These are phyloP conservation scores for Stromatinia cepivora DNA, from an alignment of 2,329 filamentous ascomycete genomes.

Conservation along the genomic window DNA sequence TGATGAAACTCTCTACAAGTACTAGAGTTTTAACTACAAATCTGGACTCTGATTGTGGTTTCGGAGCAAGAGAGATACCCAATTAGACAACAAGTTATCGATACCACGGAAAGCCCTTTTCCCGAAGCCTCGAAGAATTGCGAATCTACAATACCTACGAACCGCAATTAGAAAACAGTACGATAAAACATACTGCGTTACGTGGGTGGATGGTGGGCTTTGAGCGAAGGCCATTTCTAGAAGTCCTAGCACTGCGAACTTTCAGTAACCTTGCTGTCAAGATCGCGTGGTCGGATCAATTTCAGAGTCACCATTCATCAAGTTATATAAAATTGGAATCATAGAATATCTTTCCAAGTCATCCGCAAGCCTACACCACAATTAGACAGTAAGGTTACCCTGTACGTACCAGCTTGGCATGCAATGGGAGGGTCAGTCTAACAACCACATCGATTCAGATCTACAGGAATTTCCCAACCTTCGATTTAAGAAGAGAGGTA, in stretches of 20 bases:
- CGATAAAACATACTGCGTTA: neutral
- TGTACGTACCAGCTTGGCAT: no score
- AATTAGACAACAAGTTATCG: no score
- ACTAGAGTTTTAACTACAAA: fast-evolving
- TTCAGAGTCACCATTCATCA: fast-evolving
- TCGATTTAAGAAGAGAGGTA: neutral
- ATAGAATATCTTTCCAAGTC: neutral
- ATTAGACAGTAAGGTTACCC: no score
- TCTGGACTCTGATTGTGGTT: fast-evolving
- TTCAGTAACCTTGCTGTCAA: fast-evolving
- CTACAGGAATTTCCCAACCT: neutral
- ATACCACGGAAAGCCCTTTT: neutral
- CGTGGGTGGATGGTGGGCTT: neutral
- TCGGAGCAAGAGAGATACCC: neutral
- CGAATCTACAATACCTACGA: neutral
- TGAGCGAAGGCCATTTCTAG: neutral
- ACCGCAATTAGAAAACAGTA: neutral
- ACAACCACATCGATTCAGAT: neutral
- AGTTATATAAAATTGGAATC: neutral
- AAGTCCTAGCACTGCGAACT: neutral
- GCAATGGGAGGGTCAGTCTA: neutral
- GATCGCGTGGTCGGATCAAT: neutral
- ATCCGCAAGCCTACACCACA: no score
- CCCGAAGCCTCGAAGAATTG: neutral
- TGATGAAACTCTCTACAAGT: no score